A percentile compares a stretch with the other conserved stretches of the same genome.
These are phyloP conservation scores for Primulina huaijiensis DNA, from an alignment of 257 asterid species.

Conservation along the genomic window DNA sequence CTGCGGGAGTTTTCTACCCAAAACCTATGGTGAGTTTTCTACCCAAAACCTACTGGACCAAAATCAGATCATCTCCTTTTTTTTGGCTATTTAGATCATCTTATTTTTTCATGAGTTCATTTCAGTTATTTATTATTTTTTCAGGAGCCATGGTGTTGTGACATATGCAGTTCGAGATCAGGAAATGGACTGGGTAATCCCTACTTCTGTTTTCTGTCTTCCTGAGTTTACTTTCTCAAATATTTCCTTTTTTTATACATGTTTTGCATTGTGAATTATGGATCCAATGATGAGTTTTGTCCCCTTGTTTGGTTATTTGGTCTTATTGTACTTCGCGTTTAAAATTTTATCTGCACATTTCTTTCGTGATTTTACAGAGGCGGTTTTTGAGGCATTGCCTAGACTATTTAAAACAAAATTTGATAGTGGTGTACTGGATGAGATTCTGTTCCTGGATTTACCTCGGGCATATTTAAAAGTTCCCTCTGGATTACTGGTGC, in stretches of 20 bases:
- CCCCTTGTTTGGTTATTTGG: background rate
- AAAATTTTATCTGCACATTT: slow-evolving; percentile 4
- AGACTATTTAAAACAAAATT: slow-evolving; percentile 47
- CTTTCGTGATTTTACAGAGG: slow-evolving; percentile 39
- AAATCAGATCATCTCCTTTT: slow-evolving; percentile 5
- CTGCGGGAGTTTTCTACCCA: slow-evolving; percentile 37
- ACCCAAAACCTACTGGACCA: slow-evolving; percentile 23
- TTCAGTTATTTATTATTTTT: slow-evolving; percentile 23
- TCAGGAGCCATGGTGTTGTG: slow-evolving; percentile 55
- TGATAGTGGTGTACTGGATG: slow-evolving; percentile 51
- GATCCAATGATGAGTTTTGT: background rate
- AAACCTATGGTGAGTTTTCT: slow-evolving; percentile 48
- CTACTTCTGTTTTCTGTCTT: slow-evolving; percentile 1
- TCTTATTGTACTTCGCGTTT: background rate
- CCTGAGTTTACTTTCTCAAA: slow-evolving; percentile 7
- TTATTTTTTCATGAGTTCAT: background rate
- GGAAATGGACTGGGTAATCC: slow-evolving; percentile 64
- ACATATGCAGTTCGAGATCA: slow-evolving; percentile 48
- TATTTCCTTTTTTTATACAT: background rate
- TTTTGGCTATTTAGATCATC: background rate
- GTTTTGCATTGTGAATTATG: background rate
- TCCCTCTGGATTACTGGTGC: slow-evolving; percentile 34
- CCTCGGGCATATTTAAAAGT: slow-evolving; percentile 36
- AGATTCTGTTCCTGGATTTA: slow-evolving; percentile 44
- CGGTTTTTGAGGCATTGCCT: slow-evolving; percentile 48